Percentiles rank a stretch among this genome's conserved stretches.
Evolutionary conservation across 305 asterid genomes (phyloP).

Genomic region (Fraxinus velutina): DNA sequence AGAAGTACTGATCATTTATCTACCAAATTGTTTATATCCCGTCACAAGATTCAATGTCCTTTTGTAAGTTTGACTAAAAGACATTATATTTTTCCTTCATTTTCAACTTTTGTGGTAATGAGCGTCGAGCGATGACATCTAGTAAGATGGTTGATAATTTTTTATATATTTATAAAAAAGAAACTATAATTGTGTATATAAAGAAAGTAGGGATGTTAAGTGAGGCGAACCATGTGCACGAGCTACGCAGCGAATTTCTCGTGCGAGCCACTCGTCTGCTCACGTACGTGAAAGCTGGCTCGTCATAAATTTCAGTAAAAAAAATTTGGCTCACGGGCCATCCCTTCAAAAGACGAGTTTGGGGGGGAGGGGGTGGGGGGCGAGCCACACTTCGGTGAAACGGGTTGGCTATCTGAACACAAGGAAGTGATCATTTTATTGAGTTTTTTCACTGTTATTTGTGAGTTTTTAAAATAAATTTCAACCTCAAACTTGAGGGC

Average conservation of each 20-base stretch:
- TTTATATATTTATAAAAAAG: background rate
- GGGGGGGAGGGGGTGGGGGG: background rate
- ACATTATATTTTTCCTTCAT: background rate
- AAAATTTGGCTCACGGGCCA: background rate
- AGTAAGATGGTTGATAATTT: background rate
- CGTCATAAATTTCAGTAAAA: background rate
- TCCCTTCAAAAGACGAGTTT: background rate
- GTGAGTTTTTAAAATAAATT: constrained; percentile 13
- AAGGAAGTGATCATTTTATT: background rate
- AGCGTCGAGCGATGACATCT: background rate
- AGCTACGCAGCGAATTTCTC: background rate
- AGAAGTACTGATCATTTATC: background rate
- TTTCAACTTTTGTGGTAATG: background rate
- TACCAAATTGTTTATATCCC: background rate
- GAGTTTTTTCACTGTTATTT: background rate
- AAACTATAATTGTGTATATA: background rate
- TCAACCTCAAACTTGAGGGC: constrained; percentile 26
- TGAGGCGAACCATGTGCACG: background rate
- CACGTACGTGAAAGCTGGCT: background rate
- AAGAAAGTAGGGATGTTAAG: background rate
- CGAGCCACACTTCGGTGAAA: background rate
- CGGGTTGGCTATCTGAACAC: background rate
- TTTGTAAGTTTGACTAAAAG: background rate
- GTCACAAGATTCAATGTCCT: background rate
- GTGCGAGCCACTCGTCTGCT: background rate